These are phyloP conservation scores for Trichoderma pleuroti DNA, from an alignment of 2,329 filamentous ascomycete species.

Conservation along the genomic window DNA sequence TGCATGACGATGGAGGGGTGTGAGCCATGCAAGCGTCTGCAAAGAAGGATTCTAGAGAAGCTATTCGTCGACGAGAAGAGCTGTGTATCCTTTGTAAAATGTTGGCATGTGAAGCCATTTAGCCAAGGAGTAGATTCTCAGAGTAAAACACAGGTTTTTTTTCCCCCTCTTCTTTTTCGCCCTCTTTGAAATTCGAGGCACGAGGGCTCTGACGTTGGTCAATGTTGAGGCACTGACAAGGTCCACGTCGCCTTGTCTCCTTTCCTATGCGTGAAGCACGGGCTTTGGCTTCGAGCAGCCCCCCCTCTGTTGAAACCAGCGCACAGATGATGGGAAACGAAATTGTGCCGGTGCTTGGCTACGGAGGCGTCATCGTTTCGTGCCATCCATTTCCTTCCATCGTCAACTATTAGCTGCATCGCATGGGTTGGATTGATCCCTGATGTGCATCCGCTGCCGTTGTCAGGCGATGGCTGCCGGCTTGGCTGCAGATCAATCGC, in stretches of 20 bases:
- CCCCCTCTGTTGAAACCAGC: not conserved
- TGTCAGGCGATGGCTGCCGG: constrained; percentile 5
- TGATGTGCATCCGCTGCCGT: not conserved
- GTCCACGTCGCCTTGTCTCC: not conserved
- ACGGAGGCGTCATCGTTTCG: not conserved
- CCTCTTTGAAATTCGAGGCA: not conserved
- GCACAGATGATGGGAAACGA: not conserved
- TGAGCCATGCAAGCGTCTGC: not conserved
- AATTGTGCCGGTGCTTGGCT: not conserved
- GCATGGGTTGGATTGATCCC: not conserved
- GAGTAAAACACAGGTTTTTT: not conserved
- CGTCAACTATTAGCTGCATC: not conserved
- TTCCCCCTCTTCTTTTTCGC: not conserved
- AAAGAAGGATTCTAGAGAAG: not conserved
- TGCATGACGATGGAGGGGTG: not conserved
- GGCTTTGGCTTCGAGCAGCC: not conserved
- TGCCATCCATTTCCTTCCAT: not conserved
- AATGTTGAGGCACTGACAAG: not conserved
- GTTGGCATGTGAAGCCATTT: not conserved
- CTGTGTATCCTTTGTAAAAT: not conserved
- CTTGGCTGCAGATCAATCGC: constrained; percentile 10
- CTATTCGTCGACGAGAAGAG: not conserved
- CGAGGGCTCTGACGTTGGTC: not conserved
- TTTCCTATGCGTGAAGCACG: not conserved
- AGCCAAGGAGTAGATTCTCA: not conserved